Base-by-base conservation (phyloP, 2,329 filamentous ascomycete species). In the Talaromyces sp. region DNA sequence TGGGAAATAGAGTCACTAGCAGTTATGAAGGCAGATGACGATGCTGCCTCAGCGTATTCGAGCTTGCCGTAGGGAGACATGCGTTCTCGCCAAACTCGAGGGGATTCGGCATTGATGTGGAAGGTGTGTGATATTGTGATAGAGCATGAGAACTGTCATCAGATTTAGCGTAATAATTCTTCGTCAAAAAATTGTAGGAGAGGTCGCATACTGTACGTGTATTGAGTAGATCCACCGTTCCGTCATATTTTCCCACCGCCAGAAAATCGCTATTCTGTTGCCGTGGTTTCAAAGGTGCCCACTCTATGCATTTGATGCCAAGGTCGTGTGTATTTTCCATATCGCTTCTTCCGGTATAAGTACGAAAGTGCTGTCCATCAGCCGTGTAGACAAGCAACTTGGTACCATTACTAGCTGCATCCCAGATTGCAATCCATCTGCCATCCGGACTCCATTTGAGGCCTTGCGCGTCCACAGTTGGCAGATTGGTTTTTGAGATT, bases 401-500 rank as follows among this genome's bases (percentile, higher is more conserved):
- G 39, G 82, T 83, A 8, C 83, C 82, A 7, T 77, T 74, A 64
- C 81, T 83, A 2, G 84, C 78, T 37, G 82, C 75, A 69, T 88
- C 86, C 79, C 85, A 84, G 3, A 87, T 72, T 1, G 81, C 84
- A 65, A 88, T 75, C 86, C 86, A 89, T 66, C 79, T 78, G 3
- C 86, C 85, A 73, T 87, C 84, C 0, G 82, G 80, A 68, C 84
- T 87, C 86, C 86, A 89, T 71, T 82, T 84, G 41, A 89, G 62
- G 0, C 83, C 84, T 66, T 85, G 84, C 1, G 84, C 86, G 75
- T 89, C 86, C 17, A 80, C 71, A 2, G 85, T 87, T 1, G 83
- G 69, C 7, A 85, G 71, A 1, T 74, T 70, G 6, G 75, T 71
- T 9, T 73, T 73, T 10, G 70, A 70, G 5, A 79, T 69, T 2